Conservation (phyloP, 768 basidiomycete species). For the Mycena belliarum region DNA sequence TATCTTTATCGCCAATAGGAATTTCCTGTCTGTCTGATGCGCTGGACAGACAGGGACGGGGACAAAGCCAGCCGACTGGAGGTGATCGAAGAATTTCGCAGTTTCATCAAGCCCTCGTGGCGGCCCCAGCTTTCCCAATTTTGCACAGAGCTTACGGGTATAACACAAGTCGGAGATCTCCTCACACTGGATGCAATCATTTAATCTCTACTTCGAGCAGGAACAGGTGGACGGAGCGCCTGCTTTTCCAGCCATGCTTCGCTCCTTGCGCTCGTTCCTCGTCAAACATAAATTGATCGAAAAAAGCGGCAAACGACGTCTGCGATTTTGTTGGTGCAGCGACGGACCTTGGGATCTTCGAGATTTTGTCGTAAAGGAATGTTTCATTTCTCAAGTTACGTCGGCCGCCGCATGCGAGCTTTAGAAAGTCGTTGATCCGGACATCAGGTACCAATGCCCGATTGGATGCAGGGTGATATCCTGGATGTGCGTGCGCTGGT, state of each 20-base stretch:
- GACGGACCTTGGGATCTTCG: conserved; percentile 84
- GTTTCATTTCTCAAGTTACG: conserved; percentile 74
- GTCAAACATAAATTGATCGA: conserved; percentile 71
- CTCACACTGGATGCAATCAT: conserved; percentile 10
- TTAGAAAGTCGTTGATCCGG: neutral
- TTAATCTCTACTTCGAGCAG: conserved; percentile 39
- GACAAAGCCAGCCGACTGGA: conserved; percentile 60
- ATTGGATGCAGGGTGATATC: conserved; percentile 72
- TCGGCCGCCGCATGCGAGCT: conserved; percentile 2
- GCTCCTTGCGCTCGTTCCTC: conserved; percentile 66
- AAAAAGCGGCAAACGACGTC: conserved; percentile 53
- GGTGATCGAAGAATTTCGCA: conserved; percentile 80
- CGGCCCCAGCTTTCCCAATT: conserved; percentile 77
- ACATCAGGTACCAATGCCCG: conserved; percentile 61
- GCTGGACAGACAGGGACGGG: conserved; percentile 70
- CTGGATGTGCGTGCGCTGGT: conserved; percentile 73
- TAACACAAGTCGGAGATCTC: conserved; percentile 72
- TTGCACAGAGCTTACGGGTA: conserved; percentile 87
- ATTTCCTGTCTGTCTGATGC: conserved; percentile 87
- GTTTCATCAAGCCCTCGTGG: conserved; percentile 89
- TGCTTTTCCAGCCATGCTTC: conserved; percentile 68
- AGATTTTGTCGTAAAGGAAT: conserved; percentile 88
- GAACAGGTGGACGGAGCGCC: conserved; percentile 80
- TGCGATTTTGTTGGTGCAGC: conserved; percentile 79
- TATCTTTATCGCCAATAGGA: conserved; percentile 54